Base-by-base conservation (phyloP, 2,329 filamentous ascomycete genomes). In the Alternaria metachromatica region DNA sequence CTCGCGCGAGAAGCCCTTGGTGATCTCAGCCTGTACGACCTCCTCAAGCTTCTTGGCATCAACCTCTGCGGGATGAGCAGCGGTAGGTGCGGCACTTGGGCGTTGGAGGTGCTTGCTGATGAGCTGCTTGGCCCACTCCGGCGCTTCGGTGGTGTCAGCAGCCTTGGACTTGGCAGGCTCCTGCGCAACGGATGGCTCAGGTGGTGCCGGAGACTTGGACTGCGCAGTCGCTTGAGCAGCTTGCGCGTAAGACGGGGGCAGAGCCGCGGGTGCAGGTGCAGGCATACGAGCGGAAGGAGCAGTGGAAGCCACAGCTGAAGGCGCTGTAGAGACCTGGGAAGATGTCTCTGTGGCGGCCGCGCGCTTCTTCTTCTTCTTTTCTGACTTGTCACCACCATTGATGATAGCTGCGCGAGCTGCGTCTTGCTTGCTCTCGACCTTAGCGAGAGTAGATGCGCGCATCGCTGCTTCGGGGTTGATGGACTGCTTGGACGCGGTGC, bases 281-380 rank as follows among this genome's bases (percentile, higher is more conserved):
- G 75, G 61, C 11, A 70, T 58, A 49, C 74, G 73, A 15, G 73
- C 65, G 13, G 61, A 33, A 3, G 37, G 37, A 10, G 37, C 37
- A 41, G 66, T 61, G 9, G 72, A 68, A 23, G 67, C 44, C 41
- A 45, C 25, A 18, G 57, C 30, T 8, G 60, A 65, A 30, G 55
- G 44, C 26, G 59, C 41, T 12, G 64, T 60, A 5, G 74, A 76
- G 6, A 68, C 80, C 64, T 89, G 88, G 3, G 81, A 82, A 33
- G 81, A 78, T 12, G 82, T 80, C 5, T 85, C 84, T 11, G 55
- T 21, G 8, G 82, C 77, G 3, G 80, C 77, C 0, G 80, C 78
- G 63, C 85, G 87, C 84, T 93, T 95, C 84, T 93, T 87, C 75
- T 87, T 92, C 72, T 93, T 91, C 75, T 83, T 84, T 41, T 83